phyloP scores from a whole-genome alignment of 768 basidiomycete genomes.

The Boletales sp. region DNA sequence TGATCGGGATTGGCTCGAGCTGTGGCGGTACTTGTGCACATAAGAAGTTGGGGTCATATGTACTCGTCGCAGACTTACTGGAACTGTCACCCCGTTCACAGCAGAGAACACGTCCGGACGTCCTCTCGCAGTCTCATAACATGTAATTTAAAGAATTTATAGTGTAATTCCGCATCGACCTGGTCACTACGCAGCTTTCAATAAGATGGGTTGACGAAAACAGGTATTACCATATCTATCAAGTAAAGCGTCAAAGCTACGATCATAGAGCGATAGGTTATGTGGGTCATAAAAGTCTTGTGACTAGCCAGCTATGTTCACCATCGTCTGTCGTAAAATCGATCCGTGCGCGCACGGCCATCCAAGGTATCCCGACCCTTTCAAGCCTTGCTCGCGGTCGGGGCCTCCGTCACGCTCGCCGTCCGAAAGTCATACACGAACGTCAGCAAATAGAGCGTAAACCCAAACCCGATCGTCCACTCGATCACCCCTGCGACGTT shows the following conservation, averaged over 20 bases:
- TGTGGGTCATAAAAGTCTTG: not conserved
- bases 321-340: no score
- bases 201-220: no score
- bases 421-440: slow-evolving; percentile 70
- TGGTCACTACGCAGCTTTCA: no score
- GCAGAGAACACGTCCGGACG: slow-evolving; percentile 61
- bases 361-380: slow-evolving; percentile 6
- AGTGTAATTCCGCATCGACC: no score
- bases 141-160: slow-evolving; percentile 51
- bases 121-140: slow-evolving; percentile 65
- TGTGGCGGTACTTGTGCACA: slow-evolving; percentile 53
- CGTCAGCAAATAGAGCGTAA: slow-evolving; percentile 68
- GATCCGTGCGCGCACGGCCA: no score
- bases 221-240: no score
- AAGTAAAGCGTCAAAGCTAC: not conserved
- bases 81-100: slow-evolving; percentile 56
- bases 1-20: slow-evolving; percentile 45
- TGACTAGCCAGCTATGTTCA: not conserved
- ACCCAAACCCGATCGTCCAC: slow-evolving; percentile 71
- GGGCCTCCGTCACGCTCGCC: slow-evolving; percentile 34
- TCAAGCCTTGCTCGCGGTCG: not conserved
- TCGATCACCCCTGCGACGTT: slow-evolving; percentile 67
- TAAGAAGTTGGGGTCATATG: not conserved
- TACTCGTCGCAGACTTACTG: slow-evolving; percentile 39
- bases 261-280: not conserved